Evolutionary conservation across 2,329 filamentous ascomycete genomes (phyloP), one percentile per base, ranked within the genome.

Genomic region (Cladosporium sp.): DNA sequence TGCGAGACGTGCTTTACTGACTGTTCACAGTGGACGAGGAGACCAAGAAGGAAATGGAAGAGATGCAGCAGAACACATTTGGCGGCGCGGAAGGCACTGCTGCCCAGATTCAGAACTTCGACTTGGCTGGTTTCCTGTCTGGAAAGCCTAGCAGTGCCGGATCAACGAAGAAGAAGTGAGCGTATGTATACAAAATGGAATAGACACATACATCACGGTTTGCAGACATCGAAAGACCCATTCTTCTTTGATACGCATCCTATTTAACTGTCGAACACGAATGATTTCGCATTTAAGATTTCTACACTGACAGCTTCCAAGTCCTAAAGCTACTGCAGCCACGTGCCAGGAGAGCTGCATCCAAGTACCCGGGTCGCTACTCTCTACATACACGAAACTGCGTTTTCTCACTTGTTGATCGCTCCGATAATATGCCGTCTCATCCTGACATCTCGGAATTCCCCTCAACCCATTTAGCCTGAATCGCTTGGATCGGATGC

Each of bases 41-140:
- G 79, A 91, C 92, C 81, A 89, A 89, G 73, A 92, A 92, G 73
- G 95, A 98, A 77, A 97, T 95, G 76, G 93, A 97, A 78, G 91
- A 92, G 74, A 90, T 92, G 75, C 92, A 95, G 78, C 92, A 93
- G 80, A 86, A 87, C 69, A 89, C 87, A 90, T 1, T 82, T 71
- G 71, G 68, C 12, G 75, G 73, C 2, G 65, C 66, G 18, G 59
- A 68, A 30, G 72, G 72, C 18, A 85, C 84, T 68, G 86, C 75
- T 73, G 87, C 72, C 82, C 78, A 81, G 58, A 75, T 88, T 21
- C 85, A 86, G 71, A 88, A 87, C 64, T 90, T 91, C 70, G 88
- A 91, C 77, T 81, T 90, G 61, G 88, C 88, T 3, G 84, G 86
- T 6, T 90, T 87, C 85, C 85, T 91, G 83, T 88, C 88, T 21